Evolutionary conservation across 2,329 filamentous ascomycete genomes (phyloP), one percentile per base, ranked within the genome.

Genomic region (Colletotrichum neosansevieriae): DNA sequence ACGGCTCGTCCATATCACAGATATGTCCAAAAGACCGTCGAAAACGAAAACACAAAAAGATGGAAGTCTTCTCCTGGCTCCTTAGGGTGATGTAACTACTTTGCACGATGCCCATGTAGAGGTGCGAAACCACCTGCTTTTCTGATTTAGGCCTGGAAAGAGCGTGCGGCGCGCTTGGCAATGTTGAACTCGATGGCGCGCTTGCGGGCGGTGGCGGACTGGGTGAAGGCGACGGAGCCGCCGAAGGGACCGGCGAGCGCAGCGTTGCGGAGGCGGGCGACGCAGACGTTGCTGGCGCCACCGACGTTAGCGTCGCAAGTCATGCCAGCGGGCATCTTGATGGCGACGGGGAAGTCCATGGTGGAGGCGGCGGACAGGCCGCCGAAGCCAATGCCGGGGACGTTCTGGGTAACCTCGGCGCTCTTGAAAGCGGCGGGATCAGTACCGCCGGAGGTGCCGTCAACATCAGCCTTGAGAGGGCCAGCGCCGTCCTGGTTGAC

Each of bases 401-500:
- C 87, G 75, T 91, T 83, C 77, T 88, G 82, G 63, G 83, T 87
- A 69, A 91, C 86, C 57, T 84, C 73, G 15, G 89, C 89, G 2
- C 75, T 77, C 78, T 89, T 75, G 84, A 92, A 92, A 42, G 89
- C 89, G 45, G 78, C 73, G 19, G 84, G 76, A 73, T 91, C 86
- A 2, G 84, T 87, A 51, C 89, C 89, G 40, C 88, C 89, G 0
- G 88, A 91, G 24, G 88, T 89, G 50, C 81, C 78, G 73, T 92
- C 89, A 44, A 91, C 81, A 51, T 82, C 80, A 3, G 89, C 89
- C 24, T 80, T 84, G 50, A 91, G 80, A 1, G 88, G 88, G 2
- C 89, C 90, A 0, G 89, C 89, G 19, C 89, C 89, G 73, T 92
- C 89, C 76, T 91, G 89, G 84, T 92, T 92, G 80, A 91, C 86